Conservation (phyloP, 1,139 yeast genomes). For the Scheffersomyces titani region DNA sequence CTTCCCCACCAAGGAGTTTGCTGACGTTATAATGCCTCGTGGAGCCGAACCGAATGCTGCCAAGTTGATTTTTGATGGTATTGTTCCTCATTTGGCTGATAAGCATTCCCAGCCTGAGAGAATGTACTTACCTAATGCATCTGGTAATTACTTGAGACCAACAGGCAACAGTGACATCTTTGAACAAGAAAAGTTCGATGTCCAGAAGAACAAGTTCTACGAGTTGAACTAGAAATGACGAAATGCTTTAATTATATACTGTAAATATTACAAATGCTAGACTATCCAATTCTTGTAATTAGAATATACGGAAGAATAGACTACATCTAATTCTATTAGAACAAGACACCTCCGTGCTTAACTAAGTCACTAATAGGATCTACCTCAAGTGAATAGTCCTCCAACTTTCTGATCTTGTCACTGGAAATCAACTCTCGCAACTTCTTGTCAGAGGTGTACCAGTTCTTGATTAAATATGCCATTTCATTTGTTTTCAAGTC, state of each 20-base stretch:
- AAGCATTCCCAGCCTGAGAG: constrained; percentile 16
- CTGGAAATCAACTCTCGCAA: constrained; percentile 54
- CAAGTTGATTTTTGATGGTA: constrained; percentile 73
- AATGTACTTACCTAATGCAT: constrained; percentile 9
- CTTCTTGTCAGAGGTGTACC: constrained; percentile 67
- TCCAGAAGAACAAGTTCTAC: constrained; percentile 53
- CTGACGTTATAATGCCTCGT: constrained; percentile 80
- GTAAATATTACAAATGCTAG: neutral
- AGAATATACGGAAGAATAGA: neutral
- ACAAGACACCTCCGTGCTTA: constrained; percentile 17
- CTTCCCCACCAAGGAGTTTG: constrained; percentile 72
- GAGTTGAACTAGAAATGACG: constrained; percentile 32
- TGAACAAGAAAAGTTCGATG: constrained; percentile 44
- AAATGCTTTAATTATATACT: neutral
- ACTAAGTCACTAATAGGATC: constrained; percentile 51
- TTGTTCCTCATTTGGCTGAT: constrained; percentile 45
- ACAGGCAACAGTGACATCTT: constrained; percentile 22
- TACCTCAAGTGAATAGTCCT: constrained; percentile 38
- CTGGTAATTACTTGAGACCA: constrained; percentile 26
- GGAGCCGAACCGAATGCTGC: constrained; percentile 69
- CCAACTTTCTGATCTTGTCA: constrained; percentile 36
- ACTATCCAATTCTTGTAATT: neutral
- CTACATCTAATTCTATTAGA: constrained; percentile 2
- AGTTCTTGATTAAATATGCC: constrained; percentile 59
- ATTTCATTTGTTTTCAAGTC: constrained; percentile 50